Evolutionary conservation across 805 yeast species (phyloP), one percentile per base, ranked within the genome.

Genomic region (Zygotorulaspora florentina): DNA sequence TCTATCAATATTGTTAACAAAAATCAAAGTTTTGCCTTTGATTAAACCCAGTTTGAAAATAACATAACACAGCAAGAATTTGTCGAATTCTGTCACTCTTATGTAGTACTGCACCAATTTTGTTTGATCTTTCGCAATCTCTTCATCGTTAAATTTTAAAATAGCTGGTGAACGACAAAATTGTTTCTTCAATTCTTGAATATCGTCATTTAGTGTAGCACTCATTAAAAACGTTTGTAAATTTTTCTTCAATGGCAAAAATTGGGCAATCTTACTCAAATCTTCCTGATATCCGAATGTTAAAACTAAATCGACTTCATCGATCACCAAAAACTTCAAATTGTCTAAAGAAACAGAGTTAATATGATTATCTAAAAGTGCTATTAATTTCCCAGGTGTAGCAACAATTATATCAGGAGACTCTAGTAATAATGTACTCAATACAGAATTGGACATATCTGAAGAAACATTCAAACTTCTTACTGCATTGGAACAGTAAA

Each of bases 191-290:
- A 93, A 68, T 38, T 76, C 79, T 48, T 86, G 80, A 52, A 91
- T 79, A 51, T 91, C 97, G 36, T 87, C 95, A 60, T 81, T 86
- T 48, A 93, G 71, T 3, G 99, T 93, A 2, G 99, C 99, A 67
- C 96, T 86, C 98, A 93, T 93, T 55, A 93, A 71, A 67, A 88
- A 93, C 2, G 93, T 83, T 69, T 93, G 99, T 54, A 87, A 71
- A 48, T 77, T 80, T 51, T 85, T 84, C 60, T 81, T 82, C 49
- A 82, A 69, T n/a, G 89, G 88, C 51, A 90, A 68, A 51, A 67
- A 76, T 20, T 74, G 71, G 8, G 85, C 75, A 52, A 93, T 75
- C 56, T 75, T 77, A 35, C 77, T 71, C 51, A 91, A 72, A 67
- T 93, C 99, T 8, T 87, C 95, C 54, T 81, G 78, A 64, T 93